Evolutionary conservation across 768 basidiomycete genomes (phyloP).

Genomic region (Kwoniella sp.): DNA sequence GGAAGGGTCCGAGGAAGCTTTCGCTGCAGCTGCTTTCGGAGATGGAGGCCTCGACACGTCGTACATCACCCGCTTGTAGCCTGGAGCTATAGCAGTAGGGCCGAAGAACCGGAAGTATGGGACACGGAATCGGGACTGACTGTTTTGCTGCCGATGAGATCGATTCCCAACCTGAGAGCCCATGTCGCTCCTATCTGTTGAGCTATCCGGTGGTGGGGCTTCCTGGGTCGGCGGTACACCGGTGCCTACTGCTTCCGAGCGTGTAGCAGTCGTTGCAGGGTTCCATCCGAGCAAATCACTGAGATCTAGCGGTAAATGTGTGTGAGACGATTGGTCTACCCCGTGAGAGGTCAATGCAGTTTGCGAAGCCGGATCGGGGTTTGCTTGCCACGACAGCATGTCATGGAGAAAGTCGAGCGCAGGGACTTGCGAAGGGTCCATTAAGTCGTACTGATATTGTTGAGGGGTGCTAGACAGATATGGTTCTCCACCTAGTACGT

Average conservation of each 20-base stretch:
- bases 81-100: slow-evolving; percentile 29
- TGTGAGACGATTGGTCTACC: background rate
- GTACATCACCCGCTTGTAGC: slow-evolving; percentile 20
- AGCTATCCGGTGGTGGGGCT: background rate
- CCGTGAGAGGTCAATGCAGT: background rate
- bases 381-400: background rate
- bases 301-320: background rate
- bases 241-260: background rate
- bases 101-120: slow-evolving; percentile 34
- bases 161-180: background rate
- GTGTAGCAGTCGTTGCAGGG: background rate
- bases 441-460: background rate
- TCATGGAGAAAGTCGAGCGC: background rate
- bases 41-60: slow-evolving; percentile 29
- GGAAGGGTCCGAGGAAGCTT: no score
- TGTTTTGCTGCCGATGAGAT: no score
- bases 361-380: background rate
- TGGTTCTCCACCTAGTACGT: background rate
- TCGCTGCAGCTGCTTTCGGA: background rate
- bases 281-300: slow-evolving; percentile 5
- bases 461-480: background rate
- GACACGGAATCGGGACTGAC: slow-evolving; percentile 13
- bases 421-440: background rate
- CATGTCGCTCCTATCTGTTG: background rate
- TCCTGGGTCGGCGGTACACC: background rate